Percentiles rank a stretch among this genome's conserved stretches.
Conservation (phyloP, 306 rosid genomes). For the Cicer yamashitae region DNA sequence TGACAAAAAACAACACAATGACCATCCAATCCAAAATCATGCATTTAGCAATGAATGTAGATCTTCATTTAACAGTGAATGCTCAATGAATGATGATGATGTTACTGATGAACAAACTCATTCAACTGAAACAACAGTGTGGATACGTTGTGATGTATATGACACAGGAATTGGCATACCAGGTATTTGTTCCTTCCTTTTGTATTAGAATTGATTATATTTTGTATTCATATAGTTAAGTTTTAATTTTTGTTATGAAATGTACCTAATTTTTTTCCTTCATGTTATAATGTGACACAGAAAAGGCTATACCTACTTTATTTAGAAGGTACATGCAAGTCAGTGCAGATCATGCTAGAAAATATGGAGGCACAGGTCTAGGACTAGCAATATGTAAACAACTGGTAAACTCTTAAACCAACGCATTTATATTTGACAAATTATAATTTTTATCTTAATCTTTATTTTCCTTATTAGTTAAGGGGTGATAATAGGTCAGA, state of each 20-base stretch:
- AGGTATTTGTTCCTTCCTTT: conserved; percentile 53
- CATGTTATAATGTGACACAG: conserved; percentile 57
- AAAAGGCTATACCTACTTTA: conserved; percentile 80
- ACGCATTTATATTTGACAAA: not conserved
- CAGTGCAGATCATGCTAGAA: conserved; percentile 95
- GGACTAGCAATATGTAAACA: conserved; percentile 99
- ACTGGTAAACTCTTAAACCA: conserved; percentile 58
- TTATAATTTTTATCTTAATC: not conserved
- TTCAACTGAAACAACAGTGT: conserved; percentile 72
- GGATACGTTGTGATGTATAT: conserved; percentile 90
- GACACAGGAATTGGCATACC: conserved; percentile 99
- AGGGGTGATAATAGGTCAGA: not conserved
- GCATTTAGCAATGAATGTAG: conserved; percentile 53
- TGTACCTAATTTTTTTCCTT: conserved; percentile 15
- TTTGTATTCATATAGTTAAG: conserved; percentile 9
- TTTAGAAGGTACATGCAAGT: conserved; percentile 98
- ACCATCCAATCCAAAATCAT: conserved; percentile 50
- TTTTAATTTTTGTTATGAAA: conserved; percentile 2
- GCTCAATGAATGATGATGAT: conserved; percentile 58
- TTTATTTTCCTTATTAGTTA: not conserved
- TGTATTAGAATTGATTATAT: not conserved
- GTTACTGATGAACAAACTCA: conserved; percentile 55
- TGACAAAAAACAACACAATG: conserved; percentile 50
- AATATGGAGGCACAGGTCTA: conserved; percentile 95
- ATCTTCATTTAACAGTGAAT: conserved; percentile 59